phyloP scores from a whole-genome alignment of 1,139 yeast genomes.

The Spencermartinsiella ligniputridi region DNA sequence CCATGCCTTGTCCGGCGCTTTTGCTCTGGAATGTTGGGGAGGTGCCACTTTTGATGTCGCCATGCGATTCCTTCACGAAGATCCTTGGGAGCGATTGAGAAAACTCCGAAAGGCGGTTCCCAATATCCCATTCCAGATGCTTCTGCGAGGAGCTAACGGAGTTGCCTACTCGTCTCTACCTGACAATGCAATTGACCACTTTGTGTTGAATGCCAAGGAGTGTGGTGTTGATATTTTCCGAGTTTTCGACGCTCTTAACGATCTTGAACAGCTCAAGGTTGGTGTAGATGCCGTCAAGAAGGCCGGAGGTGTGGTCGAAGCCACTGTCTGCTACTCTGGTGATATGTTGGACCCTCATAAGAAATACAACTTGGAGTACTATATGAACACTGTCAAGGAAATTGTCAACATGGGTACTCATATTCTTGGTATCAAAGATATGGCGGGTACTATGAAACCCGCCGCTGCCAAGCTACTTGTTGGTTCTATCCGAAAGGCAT shows the following conservation, averaged over 20 bases:
- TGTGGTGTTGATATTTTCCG: constrained; percentile 97
- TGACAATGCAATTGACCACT: constrained; percentile 97
- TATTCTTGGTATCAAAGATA: constrained; percentile 93
- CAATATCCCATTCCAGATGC: constrained; percentile 98
- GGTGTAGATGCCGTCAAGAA: constrained; percentile 97
- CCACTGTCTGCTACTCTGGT: constrained; percentile 97
- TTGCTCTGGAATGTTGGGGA: constrained; percentile 99
- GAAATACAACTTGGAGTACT: constrained; percentile 91
- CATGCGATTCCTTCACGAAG: constrained; percentile 97
- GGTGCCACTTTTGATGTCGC: constrained; percentile 99
- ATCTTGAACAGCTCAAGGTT: constrained; percentile 90
- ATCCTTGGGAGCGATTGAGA: constrained; percentile 97
- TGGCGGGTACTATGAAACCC: constrained; percentile 99
- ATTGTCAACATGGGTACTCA: constrained; percentile 95
- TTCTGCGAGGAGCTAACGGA: constrained; percentile 98
- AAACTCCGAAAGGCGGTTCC: constrained; percentile 86
- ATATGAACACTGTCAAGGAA: constrained; percentile 72
- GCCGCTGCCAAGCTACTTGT: constrained; percentile 81
- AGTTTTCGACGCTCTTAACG: constrained; percentile 96
- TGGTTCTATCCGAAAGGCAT: constrained; percentile 74
- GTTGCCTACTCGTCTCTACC: constrained; percentile 97
- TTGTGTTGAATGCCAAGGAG: constrained; percentile 88
- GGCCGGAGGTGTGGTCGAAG: constrained; percentile 98
- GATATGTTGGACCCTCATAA: constrained; percentile 94
- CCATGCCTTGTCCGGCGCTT: constrained; percentile 83